Conservation (phyloP, 768 basidiomycete species). For the Omphalotus guepiniiformis region DNA sequence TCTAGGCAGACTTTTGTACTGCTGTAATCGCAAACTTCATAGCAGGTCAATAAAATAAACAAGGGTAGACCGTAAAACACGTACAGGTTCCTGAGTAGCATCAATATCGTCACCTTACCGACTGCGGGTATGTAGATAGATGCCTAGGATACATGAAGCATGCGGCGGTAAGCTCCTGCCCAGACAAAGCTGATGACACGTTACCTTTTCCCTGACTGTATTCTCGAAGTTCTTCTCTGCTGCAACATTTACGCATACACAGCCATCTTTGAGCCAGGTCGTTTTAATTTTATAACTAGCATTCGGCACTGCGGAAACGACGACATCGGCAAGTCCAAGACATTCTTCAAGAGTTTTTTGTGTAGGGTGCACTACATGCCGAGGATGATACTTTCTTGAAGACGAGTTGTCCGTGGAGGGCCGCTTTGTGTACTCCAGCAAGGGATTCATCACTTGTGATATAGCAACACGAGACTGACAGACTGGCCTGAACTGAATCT, state of each 20-base stretch:
- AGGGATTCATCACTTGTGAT: too few relatives aligned
- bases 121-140: constrained; percentile 93
- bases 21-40: constrained; percentile 50
- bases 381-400: constrained; percentile 68
- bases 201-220: constrained; percentile 87
- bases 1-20: too few relatives aligned
- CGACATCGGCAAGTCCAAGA: constrained; percentile 83
- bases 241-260: constrained; percentile 88
- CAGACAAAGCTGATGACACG: constrained; percentile 13
- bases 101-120: constrained; percentile 96
- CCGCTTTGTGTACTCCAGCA: constrained; percentile 85
- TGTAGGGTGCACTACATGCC: constrained; percentile 75
- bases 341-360: constrained; percentile 63
- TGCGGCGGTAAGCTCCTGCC: neutral
- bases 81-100: constrained; percentile 94
- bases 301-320: constrained; percentile 90
- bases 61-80: constrained; percentile 24
- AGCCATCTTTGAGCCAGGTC: constrained; percentile 87
- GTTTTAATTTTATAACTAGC: constrained; percentile 86
- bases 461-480: neutral
- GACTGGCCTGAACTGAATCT: constrained; percentile 77
- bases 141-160: constrained; percentile 47
- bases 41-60: constrained; percentile 3
- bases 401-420: constrained; percentile 42
- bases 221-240: constrained; percentile 96